These are phyloP conservation scores for Stephania japonica DNA, from an alignment of 164 flowering plant genomes.

Conservation along the genomic window DNA sequence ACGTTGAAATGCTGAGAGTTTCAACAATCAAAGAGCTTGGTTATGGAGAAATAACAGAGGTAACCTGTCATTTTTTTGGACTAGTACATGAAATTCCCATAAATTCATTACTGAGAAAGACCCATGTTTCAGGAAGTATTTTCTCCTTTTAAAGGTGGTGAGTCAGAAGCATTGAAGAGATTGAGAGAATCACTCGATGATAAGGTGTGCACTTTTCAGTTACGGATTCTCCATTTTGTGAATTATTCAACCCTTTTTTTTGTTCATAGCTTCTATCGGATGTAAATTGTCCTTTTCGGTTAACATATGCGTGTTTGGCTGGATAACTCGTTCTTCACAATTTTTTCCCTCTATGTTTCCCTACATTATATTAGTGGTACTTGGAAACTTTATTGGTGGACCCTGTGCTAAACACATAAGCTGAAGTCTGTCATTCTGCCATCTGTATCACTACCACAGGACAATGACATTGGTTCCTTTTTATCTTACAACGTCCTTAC, in stretches of 20 bases:
- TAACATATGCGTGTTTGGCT: background rate
- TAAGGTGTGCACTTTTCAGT: constrained; percentile 36
- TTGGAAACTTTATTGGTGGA: background rate
- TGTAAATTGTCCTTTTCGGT: background rate
- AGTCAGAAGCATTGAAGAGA: constrained; percentile 76
- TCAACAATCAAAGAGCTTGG: constrained; percentile 77
- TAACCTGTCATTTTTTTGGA: constrained; percentile 11
- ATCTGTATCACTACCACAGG: background rate
- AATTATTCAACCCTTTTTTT: background rate
- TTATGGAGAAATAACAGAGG: constrained; percentile 54
- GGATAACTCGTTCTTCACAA: background rate
- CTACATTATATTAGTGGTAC: background rate
- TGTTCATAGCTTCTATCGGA: background rate
- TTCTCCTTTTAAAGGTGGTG: constrained; percentile 86
- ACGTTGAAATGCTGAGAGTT: constrained; percentile 39
- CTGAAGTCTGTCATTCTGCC: background rate
- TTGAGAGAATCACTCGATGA: constrained; percentile 47
- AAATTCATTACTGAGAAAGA: constrained; percentile 1
- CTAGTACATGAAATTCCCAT: background rate
- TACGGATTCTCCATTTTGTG: background rate
- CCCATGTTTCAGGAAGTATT: constrained; percentile 48
- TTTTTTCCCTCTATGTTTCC: background rate
- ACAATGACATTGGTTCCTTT: background rate
- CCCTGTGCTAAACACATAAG: background rate
- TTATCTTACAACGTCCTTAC: background rate